Conservation (phyloP, 208 protist species). For the Naegleria fowleri region DNA sequence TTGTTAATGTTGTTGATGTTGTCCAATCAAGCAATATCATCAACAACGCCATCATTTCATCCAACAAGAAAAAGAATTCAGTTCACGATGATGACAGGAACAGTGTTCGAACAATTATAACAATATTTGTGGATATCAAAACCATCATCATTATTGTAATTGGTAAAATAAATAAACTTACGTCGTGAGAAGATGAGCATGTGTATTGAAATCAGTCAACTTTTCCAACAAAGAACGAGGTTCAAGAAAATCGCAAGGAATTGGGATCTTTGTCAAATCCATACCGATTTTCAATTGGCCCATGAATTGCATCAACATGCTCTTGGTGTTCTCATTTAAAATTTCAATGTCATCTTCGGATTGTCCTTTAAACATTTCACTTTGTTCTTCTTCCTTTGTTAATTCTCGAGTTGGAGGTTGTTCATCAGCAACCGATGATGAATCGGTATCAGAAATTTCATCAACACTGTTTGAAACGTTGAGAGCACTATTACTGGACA, state of each 20-base stretch:
- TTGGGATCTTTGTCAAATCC: conserved; percentile 57
- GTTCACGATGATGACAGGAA: no score
- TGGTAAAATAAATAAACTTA: conserved; percentile 29
- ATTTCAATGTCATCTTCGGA: conserved; percentile 20
- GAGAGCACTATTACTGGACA: background rate
- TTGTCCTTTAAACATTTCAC: background rate
- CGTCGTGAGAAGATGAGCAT: conserved; percentile 46
- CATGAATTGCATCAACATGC: conserved; percentile 37
- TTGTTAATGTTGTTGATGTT: no score
- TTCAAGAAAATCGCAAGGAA: conserved; percentile 80
- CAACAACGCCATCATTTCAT: no score
- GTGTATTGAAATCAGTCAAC: conserved; percentile 57
- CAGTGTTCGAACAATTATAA: no score
- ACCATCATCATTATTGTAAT: no score
- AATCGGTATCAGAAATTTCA: background rate
- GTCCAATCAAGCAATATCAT: no score
- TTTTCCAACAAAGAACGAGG: conserved; percentile 75
- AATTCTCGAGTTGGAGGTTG: background rate
- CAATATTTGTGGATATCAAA: no score
- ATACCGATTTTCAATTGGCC: conserved; percentile 53
- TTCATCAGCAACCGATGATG: background rate
- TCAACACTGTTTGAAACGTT: background rate
- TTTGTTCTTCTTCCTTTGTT: conserved; percentile 10
- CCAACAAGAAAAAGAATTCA: no score
- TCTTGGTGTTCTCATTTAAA: conserved; percentile 15